Evolutionary conservation across 768 basidiomycete species (phyloP).

Genomic region (Trametopsis cervina): DNA sequence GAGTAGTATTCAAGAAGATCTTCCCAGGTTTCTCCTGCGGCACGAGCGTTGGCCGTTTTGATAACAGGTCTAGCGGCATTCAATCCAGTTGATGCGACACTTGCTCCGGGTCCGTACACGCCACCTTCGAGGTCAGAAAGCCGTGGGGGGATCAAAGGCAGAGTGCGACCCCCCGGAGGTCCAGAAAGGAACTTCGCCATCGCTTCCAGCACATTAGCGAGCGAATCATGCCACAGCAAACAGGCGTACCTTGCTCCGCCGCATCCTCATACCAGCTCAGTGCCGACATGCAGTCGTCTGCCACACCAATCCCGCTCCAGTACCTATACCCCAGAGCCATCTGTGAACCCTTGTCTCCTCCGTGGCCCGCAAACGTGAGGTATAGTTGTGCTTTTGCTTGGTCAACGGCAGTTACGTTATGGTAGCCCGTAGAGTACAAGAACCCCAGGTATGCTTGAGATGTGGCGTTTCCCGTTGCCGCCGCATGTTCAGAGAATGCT

Average conservation of each 20-base stretch:
- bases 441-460: slow-evolving; percentile 85
- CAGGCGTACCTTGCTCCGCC: slow-evolving; percentile 65
- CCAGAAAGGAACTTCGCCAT: slow-evolving; percentile 78
- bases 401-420: slow-evolving; percentile 50
- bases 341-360: slow-evolving; percentile 79
- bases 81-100: slow-evolving; percentile 81
- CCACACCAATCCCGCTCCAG: slow-evolving; percentile 92
- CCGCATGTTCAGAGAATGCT: slow-evolving; percentile 58
- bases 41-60: slow-evolving; percentile 74
- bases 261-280: slow-evolving; percentile 87
- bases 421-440: slow-evolving; percentile 84
- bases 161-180: slow-evolving; percentile 83
- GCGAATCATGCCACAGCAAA: neutral
- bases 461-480: slow-evolving; percentile 71
- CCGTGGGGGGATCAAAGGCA: slow-evolving; percentile 74
- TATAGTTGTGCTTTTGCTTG: slow-evolving; percentile 84
- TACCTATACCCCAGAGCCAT: slow-evolving; percentile 93
- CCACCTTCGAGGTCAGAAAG: slow-evolving; percentile 90
- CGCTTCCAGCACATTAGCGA: slow-evolving; percentile 35
- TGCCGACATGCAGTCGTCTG: slow-evolving; percentile 79
- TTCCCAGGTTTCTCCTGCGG: slow-evolving; percentile 91
- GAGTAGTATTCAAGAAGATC: slow-evolving; percentile 90
- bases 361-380: slow-evolving; percentile 90
- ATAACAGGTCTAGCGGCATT: slow-evolving; percentile 70
- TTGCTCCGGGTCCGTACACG: slow-evolving; percentile 91